A percentile compares a stretch with the other conserved stretches of the same genome.
These are phyloP conservation scores for Clarkia xantiana DNA, from an alignment of 345 rosid species.

Conservation along the genomic window DNA sequence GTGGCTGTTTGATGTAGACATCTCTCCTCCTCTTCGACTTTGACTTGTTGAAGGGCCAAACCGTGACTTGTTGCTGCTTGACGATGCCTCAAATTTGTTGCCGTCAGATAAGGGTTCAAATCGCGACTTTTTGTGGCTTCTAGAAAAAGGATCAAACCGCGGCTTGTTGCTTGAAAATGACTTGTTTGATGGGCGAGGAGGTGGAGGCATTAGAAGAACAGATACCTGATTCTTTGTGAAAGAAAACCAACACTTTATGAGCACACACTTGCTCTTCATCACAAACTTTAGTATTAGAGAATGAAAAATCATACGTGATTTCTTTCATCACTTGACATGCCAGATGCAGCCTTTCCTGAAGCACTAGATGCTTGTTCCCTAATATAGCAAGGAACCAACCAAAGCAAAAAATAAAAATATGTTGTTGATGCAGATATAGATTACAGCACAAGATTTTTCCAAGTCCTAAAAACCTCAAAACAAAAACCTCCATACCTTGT, in stretches of 20 bases:
- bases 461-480: not conserved
- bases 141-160: constrained; percentile 56
- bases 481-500: constrained; percentile 68
- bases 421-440: too few species aligned
- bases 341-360: constrained; percentile 82
- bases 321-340: constrained; percentile 94
- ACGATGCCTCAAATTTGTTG: too few species aligned
- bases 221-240: constrained; percentile 41
- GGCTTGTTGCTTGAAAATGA: constrained; percentile 23
- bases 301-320: constrained; percentile 47
- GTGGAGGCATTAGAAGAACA: constrained; percentile 83
- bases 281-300: not conserved
- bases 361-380: constrained; percentile 97
- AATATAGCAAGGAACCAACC: not conserved
- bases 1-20: constrained; percentile 45
- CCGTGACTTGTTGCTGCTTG: constrained; percentile 31
- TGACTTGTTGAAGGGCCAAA: constrained; percentile 55
- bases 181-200: constrained; percentile 62
- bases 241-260: constrained; percentile 1
- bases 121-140: constrained; percentile 24
- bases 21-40: constrained; percentile 30
- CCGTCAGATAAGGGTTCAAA: constrained; percentile 3
- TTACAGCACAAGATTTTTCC: too few species aligned
- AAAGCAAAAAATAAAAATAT: too few species aligned
- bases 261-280: not conserved